A percentile compares a stretch with the other conserved stretches of the same genome.
phyloP scores from a whole-genome alignment of 2,329 filamentous ascomycete species.

The Decorospora gaudefroyi region DNA sequence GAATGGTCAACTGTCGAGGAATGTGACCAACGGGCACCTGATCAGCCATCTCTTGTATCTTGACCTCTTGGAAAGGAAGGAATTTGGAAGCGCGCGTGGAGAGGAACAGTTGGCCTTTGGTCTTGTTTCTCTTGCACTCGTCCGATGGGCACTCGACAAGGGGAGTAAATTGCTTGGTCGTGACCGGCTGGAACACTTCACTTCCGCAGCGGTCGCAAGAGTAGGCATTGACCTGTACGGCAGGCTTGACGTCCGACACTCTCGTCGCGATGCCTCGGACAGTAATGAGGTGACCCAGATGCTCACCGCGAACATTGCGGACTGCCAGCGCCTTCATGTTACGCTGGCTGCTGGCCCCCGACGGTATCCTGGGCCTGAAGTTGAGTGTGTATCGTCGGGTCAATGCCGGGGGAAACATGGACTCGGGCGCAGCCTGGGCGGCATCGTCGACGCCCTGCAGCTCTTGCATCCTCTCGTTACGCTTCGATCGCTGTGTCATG shows the following conservation, averaged over 20 bases:
- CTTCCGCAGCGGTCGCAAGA: conserved; percentile 95
- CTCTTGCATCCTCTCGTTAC: conserved; percentile 74
- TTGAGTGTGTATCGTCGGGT: conserved; percentile 93
- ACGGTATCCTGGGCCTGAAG: conserved; percentile 87
- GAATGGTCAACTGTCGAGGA: conserved; percentile 83
- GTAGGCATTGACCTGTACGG: conserved; percentile 97
- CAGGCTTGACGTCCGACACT: conserved; percentile 96
- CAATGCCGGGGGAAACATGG: conserved; percentile 87
- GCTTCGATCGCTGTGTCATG: conserved; percentile 85
- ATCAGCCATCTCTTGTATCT: conserved; percentile 99
- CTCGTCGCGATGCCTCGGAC: conserved; percentile 91
- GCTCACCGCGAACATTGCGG: conserved; percentile 87
- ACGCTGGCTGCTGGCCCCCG: conserved; percentile 65
- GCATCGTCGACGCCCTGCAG: conserved; percentile 51
- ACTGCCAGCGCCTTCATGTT: conserved; percentile 76
- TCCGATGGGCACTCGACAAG: conserved; percentile 83
- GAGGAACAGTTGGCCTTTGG: conserved; percentile 89
- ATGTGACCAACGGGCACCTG: conserved; percentile 98
- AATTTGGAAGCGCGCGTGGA: conserved; percentile 98
- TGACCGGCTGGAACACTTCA: conserved; percentile 96
- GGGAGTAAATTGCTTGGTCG: conserved; percentile 86
- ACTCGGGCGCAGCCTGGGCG: conserved; percentile 67
- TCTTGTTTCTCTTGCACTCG: conserved; percentile 88
- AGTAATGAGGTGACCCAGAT: conserved; percentile 91
- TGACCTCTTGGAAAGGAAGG: conserved; percentile 95